Evolutionary conservation across 2,329 filamentous ascomycete genomes (phyloP), one percentile per base, ranked within the genome.

Genomic region (Fusarium sp.): DNA sequence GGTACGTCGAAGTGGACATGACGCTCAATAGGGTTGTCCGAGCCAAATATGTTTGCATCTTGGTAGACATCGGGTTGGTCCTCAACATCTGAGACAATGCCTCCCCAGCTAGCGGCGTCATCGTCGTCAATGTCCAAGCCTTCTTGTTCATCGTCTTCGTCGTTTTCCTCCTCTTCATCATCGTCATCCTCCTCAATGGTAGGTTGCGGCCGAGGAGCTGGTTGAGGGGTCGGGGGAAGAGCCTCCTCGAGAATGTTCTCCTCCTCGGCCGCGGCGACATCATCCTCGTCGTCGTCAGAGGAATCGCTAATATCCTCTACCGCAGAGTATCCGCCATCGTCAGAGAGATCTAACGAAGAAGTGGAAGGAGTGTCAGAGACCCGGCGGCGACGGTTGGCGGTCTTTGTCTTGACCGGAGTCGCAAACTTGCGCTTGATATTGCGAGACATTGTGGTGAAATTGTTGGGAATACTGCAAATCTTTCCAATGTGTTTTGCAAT

Each of bases 231-330:
- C 38, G 80, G 77, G 47, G 80, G 77, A 31, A 76, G 75, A 67
- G 78, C 80, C 69, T 84, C 80, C 57, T 79, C 79, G 60, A 92
- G 83, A 66, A 94, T 92, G 72, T 90, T 88, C 78, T 89, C 85
- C 82, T 94, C 92, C 86, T 96, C 92, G 83, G 89, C 86, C 84
- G 89, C 88, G 75, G 91, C 87, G 57, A 95, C 88, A 84, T 92
- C 88, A 69, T 92, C 88, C 78, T 95, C 91, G 77, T 95, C 92
- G 68, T 93, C 90, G 66, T 94, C 87, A 55, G 87, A 92, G 12
- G 88, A 90, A 72, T 94, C 92, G 71, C 88, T 92, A 64, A 97
- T 91, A 51, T 93, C 88, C 76, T 95, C 92, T 62, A 97, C 90
- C 37, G 85, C 91, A 3, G 89, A 91, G 78, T 94, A 93, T 57